A percentile compares a stretch with the other conserved stretches of the same genome.
Evolutionary conservation across 2,329 filamentous ascomycete genomes (phyloP).

Genomic region (Aspergillus sp.): DNA sequence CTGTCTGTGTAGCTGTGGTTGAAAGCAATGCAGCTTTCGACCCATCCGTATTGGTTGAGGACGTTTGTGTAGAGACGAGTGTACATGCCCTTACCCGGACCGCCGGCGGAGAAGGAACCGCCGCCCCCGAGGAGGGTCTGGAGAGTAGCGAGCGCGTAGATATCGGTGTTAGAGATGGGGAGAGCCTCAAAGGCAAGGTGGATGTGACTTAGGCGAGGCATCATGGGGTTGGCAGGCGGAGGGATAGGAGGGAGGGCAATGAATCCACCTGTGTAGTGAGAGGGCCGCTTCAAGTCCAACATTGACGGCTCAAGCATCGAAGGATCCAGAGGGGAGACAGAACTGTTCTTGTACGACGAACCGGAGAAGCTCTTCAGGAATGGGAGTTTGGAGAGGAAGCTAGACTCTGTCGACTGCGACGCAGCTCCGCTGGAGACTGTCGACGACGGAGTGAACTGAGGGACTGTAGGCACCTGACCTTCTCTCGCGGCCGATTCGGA

Average conservation of each 20-base stretch:
- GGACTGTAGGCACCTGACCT: conserved; percentile 28
- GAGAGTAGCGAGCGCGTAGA: conserved; percentile 90
- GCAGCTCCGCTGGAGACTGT: conserved; percentile 28
- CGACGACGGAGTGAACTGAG: conserved; percentile 37
- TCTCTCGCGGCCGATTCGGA: conserved; percentile 21
- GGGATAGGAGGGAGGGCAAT: conserved; percentile 76
- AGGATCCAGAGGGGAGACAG: conserved; percentile 49
- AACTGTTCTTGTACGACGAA: conserved; percentile 55
- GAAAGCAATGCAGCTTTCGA: conserved; percentile 91
- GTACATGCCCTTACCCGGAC: conserved; percentile 98
- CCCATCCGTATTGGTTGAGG: conserved; percentile 94
- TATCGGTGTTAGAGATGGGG: conserved; percentile 82
- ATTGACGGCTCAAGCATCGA: conserved; percentile 37
- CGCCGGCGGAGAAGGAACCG: conserved; percentile 92
- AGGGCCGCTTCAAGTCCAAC: conserved; percentile 56
- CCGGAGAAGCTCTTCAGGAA: conserved; percentile 86
- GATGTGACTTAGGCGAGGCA: conserved; percentile 81
- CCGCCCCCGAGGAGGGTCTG: conserved; percentile 94
- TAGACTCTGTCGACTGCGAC: conserved; percentile 47
- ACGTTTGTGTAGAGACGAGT: conserved; percentile 96
- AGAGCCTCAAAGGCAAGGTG: conserved; percentile 94
- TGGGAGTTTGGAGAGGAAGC: conserved; percentile 73
- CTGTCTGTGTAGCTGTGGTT: conserved; percentile 97
- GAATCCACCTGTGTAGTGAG: conserved; percentile 91
- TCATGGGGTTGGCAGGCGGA: conserved; percentile 66